These are phyloP conservation scores for Phalaenopsis aphrodite DNA, from an alignment of 106 monocot genomes.

Conservation along the genomic window DNA sequence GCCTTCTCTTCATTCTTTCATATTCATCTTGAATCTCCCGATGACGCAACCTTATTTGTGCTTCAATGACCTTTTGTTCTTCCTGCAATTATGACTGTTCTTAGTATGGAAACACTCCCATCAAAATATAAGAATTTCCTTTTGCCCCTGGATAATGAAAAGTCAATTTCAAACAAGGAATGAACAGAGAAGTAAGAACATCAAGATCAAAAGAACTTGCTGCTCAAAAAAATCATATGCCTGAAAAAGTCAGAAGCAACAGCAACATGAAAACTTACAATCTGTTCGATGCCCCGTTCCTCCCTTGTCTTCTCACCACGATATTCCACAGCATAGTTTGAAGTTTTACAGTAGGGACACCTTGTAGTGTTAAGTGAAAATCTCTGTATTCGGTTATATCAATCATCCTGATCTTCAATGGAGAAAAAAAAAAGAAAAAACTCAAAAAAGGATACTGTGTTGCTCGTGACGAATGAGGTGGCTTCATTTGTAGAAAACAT, in stretches of 20 bases:
- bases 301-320: slow-evolving; percentile 61
- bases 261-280: slow-evolving; percentile 40
- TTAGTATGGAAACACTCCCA: background rate
- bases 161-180: background rate
- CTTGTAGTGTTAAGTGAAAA: slow-evolving; percentile 34
- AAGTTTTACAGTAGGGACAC: slow-evolving; percentile 79
- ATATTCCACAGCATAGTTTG: slow-evolving; percentile 78
- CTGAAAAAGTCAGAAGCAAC: background rate
- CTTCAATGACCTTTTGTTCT: slow-evolving; percentile 84
- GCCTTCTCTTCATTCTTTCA: slow-evolving; percentile 51
- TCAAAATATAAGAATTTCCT: background rate
- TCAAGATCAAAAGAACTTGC: background rate
- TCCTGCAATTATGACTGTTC: slow-evolving; percentile 29
- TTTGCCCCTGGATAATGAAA: background rate
- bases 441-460: slow-evolving; percentile 67
- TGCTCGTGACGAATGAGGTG: slow-evolving; percentile 46
- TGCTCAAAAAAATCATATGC: background rate
- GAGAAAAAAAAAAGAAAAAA: background rate
- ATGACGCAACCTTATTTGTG: slow-evolving; percentile 66
- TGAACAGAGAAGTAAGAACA: background rate
- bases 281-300: slow-evolving; percentile 77
- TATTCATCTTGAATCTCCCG: slow-evolving; percentile 49
- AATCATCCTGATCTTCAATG: background rate
- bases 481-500: slow-evolving; percentile 89
- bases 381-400: background rate